Percentiles rank a stretch among this genome's conserved stretches.
Conservation (phyloP, 345 rosid genomes). For the Litchi chinensis region DNA sequence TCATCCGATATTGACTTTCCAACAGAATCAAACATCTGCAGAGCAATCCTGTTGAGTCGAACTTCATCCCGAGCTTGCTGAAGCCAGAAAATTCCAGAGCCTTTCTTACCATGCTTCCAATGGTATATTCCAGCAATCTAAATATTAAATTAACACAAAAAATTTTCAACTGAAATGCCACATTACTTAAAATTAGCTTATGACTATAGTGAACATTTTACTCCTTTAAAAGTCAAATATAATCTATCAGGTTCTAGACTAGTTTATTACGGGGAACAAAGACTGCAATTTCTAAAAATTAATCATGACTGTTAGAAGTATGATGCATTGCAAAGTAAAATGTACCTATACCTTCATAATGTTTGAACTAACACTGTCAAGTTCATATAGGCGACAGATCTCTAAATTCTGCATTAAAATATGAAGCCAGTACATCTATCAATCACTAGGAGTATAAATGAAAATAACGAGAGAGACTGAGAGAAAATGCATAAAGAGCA, state of each 20-base stretch:
- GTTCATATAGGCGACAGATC: constrained; percentile 87
- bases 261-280: background rate
- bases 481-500: background rate
- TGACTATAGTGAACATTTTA: background rate
- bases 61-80: constrained; percentile 83
- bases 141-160: constrained; percentile 15
- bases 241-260: background rate
- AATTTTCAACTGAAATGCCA: background rate
- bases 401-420: constrained; percentile 70
- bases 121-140: constrained; percentile 90
- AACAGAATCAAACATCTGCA: constrained; percentile 84
- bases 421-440: constrained; percentile 8
- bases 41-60: constrained; percentile 77
- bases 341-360: constrained; percentile 73
- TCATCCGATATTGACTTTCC: constrained; percentile 93
- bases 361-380: constrained; percentile 58
- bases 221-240: background rate
- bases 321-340: constrained; percentile 11
- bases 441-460: constrained; percentile 19
- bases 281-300: background rate
- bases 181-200: background rate
- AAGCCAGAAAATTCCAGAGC: constrained; percentile 88
- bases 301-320: background rate
- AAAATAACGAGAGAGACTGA: background rate
- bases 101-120: constrained; percentile 97